Percentiles rank a stretch among this genome's conserved stretches.
Evolutionary conservation across 1,139 yeast species (phyloP).

Genomic region (Geotrichum bryndzae): DNA sequence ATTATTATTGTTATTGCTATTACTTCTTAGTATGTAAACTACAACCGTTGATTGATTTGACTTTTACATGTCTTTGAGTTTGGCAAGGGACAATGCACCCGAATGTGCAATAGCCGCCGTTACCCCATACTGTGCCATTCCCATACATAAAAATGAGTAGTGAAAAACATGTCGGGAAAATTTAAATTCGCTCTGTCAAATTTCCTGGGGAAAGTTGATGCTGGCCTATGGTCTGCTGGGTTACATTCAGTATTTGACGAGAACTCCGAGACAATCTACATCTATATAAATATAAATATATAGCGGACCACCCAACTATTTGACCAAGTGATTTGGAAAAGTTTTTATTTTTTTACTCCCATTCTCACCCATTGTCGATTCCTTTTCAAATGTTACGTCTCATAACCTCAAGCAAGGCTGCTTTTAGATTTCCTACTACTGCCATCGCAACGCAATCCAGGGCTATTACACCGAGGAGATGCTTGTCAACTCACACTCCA

Average conservation of each 20-base stretch:
- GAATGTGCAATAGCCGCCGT: background rate
- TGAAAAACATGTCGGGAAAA: background rate
- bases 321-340: background rate
- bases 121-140: background rate
- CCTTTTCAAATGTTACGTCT: background rate
- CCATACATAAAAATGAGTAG: background rate
- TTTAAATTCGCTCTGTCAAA: background rate
- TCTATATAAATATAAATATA: background rate
- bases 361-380: background rate
- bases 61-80: too few species aligned
- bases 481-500: background rate
- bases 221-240: background rate
- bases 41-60: too few species aligned
- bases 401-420: background rate
- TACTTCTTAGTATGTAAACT: too few species aligned
- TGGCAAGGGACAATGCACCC: background rate
- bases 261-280: background rate
- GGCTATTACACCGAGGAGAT: background rate
- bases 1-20: too few species aligned
- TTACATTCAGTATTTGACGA: background rate
- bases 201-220: background rate
- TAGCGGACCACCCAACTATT: background rate
- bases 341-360: background rate
- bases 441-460: background rate
- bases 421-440: background rate